A percentile compares a stretch with the other conserved stretches of the same genome.
Conservation (phyloP, 352 stramenopile species). For the Phytophthora hibernalis region DNA sequence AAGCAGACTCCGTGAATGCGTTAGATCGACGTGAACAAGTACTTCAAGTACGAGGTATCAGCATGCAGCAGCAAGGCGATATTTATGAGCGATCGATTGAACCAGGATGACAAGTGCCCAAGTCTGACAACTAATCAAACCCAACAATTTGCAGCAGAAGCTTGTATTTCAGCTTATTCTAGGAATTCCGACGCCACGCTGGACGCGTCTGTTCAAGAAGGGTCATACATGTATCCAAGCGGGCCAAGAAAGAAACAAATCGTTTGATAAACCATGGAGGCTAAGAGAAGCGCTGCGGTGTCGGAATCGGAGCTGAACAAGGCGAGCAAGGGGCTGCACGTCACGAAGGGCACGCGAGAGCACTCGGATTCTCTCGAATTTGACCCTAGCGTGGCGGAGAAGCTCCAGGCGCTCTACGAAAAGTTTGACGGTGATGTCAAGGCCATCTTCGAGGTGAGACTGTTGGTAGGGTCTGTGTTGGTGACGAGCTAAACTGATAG, state of each 20-base stretch:
- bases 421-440: conserved; percentile 71
- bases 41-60: conserved; percentile 21
- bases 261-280: conserved; percentile 53
- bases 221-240: conserved; percentile 10
- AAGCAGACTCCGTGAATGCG: conserved; percentile 16
- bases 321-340: conserved; percentile 67
- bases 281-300: conserved; percentile 52
- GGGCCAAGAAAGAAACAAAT: neutral
- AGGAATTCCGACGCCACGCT: conserved; percentile 1
- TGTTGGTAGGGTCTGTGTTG: neutral
- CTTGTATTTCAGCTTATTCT: neutral
- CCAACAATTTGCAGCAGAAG: conserved; percentile 1
- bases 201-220: conserved; percentile 29
- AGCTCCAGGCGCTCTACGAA: conserved; percentile 62
- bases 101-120: neutral
- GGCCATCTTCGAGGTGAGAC: conserved; percentile 67
- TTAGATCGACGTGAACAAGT: conserved; percentile 21
- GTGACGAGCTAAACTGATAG: neutral
- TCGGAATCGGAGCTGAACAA: conserved; percentile 69
- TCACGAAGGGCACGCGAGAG: conserved; percentile 63
- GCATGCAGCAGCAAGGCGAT: conserved; percentile 31
- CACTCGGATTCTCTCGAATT: conserved; percentile 80
- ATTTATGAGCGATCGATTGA: conserved; percentile 38
- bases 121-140: conserved; percentile 19
- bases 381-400: conserved; percentile 60